These are phyloP conservation scores for Ustilago vetiveriae DNA, from an alignment of 1,284 basidiomycete genomes.

Conservation along the genomic window DNA sequence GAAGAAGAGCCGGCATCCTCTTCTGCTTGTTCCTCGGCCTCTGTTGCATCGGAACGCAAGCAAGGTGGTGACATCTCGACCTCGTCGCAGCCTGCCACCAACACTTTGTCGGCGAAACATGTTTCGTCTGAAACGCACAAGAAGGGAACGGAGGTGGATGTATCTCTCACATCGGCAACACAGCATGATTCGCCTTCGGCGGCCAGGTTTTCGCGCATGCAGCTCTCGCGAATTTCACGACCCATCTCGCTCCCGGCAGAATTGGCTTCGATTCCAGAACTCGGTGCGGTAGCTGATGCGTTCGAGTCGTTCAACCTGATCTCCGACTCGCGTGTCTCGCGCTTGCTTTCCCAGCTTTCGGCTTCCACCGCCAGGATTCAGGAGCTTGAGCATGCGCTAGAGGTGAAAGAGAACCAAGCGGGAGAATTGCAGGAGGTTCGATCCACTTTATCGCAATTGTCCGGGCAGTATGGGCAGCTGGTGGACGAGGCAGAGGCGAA, in stretches of 20 bases:
- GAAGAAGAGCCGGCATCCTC: slow-evolving; percentile 8
- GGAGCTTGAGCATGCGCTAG: slow-evolving; percentile 17
- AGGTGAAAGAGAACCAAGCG: slow-evolving; percentile 2
- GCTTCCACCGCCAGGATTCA: slow-evolving; percentile 16
- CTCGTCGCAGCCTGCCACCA: background rate
- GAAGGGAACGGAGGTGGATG: background rate
- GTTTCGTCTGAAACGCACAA: background rate
- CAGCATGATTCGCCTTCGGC: slow-evolving; percentile 29
- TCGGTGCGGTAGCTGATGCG: slow-evolving; percentile 6
- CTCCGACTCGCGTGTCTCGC: slow-evolving; percentile 12
- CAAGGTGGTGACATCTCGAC: slow-evolving; percentile 24
- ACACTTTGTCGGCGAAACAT: background rate
- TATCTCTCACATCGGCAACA: background rate
- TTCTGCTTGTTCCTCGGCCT: slow-evolving; percentile 13
- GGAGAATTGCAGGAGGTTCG: slow-evolving; percentile 18
- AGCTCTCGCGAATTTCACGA: slow-evolving; percentile 6
- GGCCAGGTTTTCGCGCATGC: slow-evolving; percentile 21
- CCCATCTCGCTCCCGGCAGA: background rate
- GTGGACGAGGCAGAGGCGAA: slow-evolving; percentile 17
- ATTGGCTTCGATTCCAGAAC: slow-evolving; percentile 3
- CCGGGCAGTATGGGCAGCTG: slow-evolving; percentile 19
- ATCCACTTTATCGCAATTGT: slow-evolving; percentile 5
- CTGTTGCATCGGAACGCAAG: slow-evolving; percentile 14
- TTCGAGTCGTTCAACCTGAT: slow-evolving; percentile 18
- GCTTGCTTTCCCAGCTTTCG: slow-evolving; percentile 17